Conservation (phyloP, 2,329 filamentous ascomycete genomes). For the Coniella lustricola region DNA sequence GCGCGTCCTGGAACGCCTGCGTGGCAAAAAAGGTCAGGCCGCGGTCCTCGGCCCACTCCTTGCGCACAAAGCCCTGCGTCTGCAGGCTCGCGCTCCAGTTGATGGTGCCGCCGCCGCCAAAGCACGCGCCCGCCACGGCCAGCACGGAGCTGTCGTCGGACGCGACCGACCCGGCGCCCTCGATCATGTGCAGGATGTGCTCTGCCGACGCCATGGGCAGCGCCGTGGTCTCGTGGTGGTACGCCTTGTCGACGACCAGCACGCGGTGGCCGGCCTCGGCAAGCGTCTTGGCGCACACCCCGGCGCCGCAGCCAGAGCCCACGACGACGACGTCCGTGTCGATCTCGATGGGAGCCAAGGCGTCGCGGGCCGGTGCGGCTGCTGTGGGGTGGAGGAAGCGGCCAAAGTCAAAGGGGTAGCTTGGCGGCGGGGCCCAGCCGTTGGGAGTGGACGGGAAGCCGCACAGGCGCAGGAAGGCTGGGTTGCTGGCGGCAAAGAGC, state of each 20-base stretch:
- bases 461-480: slow-evolving; percentile 34
- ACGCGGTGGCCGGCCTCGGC: slow-evolving; percentile 39
- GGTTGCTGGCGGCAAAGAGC: slow-evolving; percentile 39
- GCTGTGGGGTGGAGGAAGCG: slow-evolving; percentile 1
- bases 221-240: slow-evolving; percentile 62
- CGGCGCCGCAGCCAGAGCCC: slow-evolving; percentile 17
- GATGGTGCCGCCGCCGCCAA: slow-evolving; percentile 76
- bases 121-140: slow-evolving; percentile 62
- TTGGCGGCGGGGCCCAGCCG: slow-evolving; percentile 17
- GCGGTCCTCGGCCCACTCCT: slow-evolving; percentile 63
- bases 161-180: slow-evolving; percentile 50
- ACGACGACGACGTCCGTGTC: slow-evolving; percentile 15
- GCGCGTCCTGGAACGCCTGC: slow-evolving; percentile 60
- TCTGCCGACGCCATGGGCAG: slow-evolving; percentile 63
- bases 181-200: slow-evolving; percentile 59
- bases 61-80: slow-evolving; percentile 65
- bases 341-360: background rate
- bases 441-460: slow-evolving; percentile 25
- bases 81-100: slow-evolving; percentile 66
- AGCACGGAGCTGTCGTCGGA: slow-evolving; percentile 50
- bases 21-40: slow-evolving; percentile 68
- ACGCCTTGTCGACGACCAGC: slow-evolving; percentile 73
- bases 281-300: slow-evolving; percentile 16
- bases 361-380: background rate
- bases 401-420: slow-evolving; percentile 13